Evolutionary conservation across 192 early-diverging fungal species (phyloP), one percentile per base, ranked within the genome.

Genomic region (Diversispora epigaea): DNA sequence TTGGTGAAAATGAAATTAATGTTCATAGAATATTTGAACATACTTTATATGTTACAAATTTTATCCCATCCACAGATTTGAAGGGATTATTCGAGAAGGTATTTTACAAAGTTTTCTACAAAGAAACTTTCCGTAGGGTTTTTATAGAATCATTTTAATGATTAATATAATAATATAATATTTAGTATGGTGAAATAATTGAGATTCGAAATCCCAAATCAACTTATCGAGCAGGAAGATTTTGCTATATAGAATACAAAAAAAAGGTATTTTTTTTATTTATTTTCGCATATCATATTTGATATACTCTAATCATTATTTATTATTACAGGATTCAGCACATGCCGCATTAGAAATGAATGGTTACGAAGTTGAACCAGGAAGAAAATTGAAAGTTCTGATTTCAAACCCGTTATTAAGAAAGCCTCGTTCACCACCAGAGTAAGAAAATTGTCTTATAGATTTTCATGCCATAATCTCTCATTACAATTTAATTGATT

Each of bases 171-270:
- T 12, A 17, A 15, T 43, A 15, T 43, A 5, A 17, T 15, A 14
- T 45, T 3, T 21, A 71, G 54, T 71, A 71, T 43, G 68, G 68
- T 32, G 52, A 71, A 43, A 71, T 71, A 55, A 44, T 71, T 41
- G 50, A 22, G 5, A 54, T 71, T 32, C 52, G 68, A 11, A 12
- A 5, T 10, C 68, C 68, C 25, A 55, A 43, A 40, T 3, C 8
- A 41, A 40, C 6, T 10, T 40, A 45, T 12, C 39, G 21, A 19
- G 12, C 3, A 43, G 17, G 52, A 54, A 52, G 19, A 41, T 71
- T 71, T 19, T 52, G 50, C 40, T 71, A 71, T 44, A 44, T 71
- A 25, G 68, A 71, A 6, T 71, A 39, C n/a, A 56, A 71, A 54
- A 44, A 71, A 39, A n/a, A 32, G 44, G 64, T 66, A 66, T 6